These are phyloP conservation scores for Yarrowia phangngaensis DNA, from an alignment of 805 yeast genomes.

Conservation along the genomic window DNA sequence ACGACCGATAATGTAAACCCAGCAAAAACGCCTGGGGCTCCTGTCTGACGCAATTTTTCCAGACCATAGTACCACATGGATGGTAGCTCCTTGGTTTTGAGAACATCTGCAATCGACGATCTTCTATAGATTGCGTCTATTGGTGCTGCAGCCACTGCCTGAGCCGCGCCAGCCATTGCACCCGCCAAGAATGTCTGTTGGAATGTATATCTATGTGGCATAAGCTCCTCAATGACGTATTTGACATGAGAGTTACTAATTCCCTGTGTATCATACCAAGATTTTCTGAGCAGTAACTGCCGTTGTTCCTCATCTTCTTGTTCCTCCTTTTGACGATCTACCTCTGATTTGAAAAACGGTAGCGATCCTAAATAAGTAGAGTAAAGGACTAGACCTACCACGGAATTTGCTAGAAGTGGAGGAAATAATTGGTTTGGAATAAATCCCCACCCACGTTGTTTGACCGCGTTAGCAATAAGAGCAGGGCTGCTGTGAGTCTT, in stretches of 20 bases:
- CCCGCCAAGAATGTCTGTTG: slow-evolving; percentile 64
- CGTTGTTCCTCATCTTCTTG: slow-evolving; percentile 18
- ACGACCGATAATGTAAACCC: slow-evolving; percentile 75
- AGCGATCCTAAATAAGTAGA: slow-evolving; percentile 62
- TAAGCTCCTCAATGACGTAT: slow-evolving; percentile 24
- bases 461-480: slow-evolving; percentile 63
- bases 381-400: slow-evolving; percentile 79
- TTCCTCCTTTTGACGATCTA: slow-evolving; percentile 30
- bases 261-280: slow-evolving; percentile 33
- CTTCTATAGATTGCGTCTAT: slow-evolving; percentile 86
- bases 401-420: slow-evolving; percentile 81
- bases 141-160: slow-evolving; percentile 90
- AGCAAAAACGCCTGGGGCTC: slow-evolving; percentile 80
- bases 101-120: slow-evolving; percentile 68
- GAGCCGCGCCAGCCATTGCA: slow-evolving; percentile 76
- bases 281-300: slow-evolving; percentile 12
- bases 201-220: slow-evolving; percentile 49
- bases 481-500: slow-evolving; percentile 78
- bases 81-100: slow-evolving; percentile 43
- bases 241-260: slow-evolving; percentile 9
- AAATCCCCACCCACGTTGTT: slow-evolving; percentile 77
- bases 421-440: slow-evolving; percentile 83
- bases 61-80: slow-evolving; percentile 76
- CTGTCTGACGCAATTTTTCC: slow-evolving; percentile 65
- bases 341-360: slow-evolving; percentile 32